A percentile compares a stretch with the other conserved stretches of the same genome.
These are phyloP conservation scores for Melampsora americana DNA, from an alignment of 1,284 basidiomycete genomes.

Conservation along the genomic window DNA sequence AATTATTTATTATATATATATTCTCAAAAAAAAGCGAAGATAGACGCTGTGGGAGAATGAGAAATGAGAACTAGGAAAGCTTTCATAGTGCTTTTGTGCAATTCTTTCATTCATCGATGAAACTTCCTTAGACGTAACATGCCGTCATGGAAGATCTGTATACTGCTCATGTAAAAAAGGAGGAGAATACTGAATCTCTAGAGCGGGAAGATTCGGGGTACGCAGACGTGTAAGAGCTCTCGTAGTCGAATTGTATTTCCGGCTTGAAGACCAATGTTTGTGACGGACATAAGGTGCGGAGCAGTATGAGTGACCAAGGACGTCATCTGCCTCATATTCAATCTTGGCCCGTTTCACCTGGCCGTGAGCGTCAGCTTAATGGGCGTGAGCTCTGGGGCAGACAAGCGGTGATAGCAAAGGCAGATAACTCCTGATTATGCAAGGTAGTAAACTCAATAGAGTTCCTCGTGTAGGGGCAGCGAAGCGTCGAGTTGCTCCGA, in stretches of 20 bases:
- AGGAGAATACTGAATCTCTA: neutral
- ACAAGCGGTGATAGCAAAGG: neutral
- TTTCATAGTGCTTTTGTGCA: neutral
- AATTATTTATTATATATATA: too few relatives aligned
- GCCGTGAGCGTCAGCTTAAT: too few relatives aligned
- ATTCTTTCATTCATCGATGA: neutral
- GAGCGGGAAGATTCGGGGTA: neutral
- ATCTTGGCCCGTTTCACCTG: too few relatives aligned
- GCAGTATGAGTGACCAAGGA: neutral
- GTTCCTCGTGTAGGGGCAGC: too few relatives aligned
- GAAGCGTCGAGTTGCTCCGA: too few relatives aligned
- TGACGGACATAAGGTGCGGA: neutral
- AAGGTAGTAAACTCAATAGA: too few relatives aligned
- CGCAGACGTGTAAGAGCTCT: neutral
- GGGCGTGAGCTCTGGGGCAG: neutral
- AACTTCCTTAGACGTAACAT: constrained; percentile 1
- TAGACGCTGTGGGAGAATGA: neutral
- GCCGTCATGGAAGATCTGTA: neutral
- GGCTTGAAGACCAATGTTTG: neutral
- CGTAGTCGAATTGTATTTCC: neutral
- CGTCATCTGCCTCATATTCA: neutral
- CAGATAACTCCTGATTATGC: neutral
- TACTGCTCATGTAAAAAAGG: neutral
- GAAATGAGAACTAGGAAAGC: neutral
- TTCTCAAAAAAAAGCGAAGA: neutral